These are phyloP conservation scores for Posidonia australis DNA, from an alignment of 106 monocot genomes.

Conservation along the genomic window DNA sequence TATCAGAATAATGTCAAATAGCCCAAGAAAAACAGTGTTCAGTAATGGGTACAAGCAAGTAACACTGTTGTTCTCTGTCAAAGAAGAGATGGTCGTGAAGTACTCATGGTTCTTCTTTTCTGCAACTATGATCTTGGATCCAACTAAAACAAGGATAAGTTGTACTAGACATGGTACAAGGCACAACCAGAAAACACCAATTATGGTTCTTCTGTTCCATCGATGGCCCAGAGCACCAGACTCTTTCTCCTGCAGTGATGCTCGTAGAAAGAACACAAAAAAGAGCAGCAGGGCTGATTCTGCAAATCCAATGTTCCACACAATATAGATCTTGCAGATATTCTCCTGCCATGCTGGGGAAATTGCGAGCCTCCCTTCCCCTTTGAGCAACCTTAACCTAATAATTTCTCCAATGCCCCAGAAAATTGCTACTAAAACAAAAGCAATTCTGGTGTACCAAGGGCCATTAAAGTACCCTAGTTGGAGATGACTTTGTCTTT, in stretches of 20 bases:
- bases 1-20: constrained; percentile 11
- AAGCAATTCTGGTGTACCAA: constrained; percentile 39
- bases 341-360: constrained; percentile 28
- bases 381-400: constrained; percentile 38
- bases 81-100: constrained; percentile 22
- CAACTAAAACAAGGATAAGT: constrained; percentile 37
- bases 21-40: constrained; percentile 31
- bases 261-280: constrained; percentile 44
- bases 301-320: constrained; percentile 68
- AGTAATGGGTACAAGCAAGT: constrained; percentile 58
- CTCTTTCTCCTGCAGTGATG: constrained; percentile 36
- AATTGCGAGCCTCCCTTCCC: constrained; percentile 29
- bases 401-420: constrained; percentile 50
- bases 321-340: constrained; percentile 57
- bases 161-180: constrained; percentile 40
- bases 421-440: constrained; percentile 43
- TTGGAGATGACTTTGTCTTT: constrained; percentile 19
- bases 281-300: constrained; percentile 54
- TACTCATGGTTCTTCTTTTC: constrained; percentile 15
- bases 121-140: constrained; percentile 22
- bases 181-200: constrained; percentile 26
- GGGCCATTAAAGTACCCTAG: constrained; percentile 87
- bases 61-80: constrained; percentile 8
- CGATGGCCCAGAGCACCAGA: constrained; percentile 21
- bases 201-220: constrained; percentile 48